Conservation (phyloP, 2,329 filamentous ascomycete species). For the Aspergillus glaucus region DNA sequence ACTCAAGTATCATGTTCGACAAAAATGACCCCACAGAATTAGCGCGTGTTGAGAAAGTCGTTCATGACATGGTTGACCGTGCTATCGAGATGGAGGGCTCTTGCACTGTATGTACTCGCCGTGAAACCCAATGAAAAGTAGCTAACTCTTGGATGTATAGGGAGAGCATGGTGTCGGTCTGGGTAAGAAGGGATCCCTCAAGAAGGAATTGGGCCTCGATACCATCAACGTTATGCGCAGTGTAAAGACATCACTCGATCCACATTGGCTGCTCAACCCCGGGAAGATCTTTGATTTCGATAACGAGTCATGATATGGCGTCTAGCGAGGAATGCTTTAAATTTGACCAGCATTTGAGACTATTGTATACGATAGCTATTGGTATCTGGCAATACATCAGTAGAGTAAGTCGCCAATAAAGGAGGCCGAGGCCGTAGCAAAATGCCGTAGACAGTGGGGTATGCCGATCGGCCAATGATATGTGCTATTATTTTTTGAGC, state of each 20-base stretch:
- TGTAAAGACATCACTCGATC: constrained; percentile 77
- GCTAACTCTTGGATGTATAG: constrained; percentile 15
- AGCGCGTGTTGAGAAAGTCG: constrained; percentile 70
- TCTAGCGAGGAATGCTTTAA: neutral
- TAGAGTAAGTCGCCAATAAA: no score
- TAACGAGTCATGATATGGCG: neutral
- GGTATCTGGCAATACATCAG: no score
- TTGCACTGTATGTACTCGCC: constrained; percentile 57
- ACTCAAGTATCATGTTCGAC: constrained; percentile 87
- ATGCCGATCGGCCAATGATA: neutral
- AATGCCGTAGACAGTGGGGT: neutral
- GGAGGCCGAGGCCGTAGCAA: no score
- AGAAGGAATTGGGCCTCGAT: constrained; percentile 72
- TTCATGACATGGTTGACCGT: constrained; percentile 85
- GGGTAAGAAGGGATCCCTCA: constrained; percentile 74
- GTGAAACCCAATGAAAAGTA: neutral
- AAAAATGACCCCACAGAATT: constrained; percentile 61
- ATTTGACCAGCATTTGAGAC: no score
- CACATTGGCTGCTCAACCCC: constrained; percentile 82
- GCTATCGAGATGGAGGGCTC: constrained; percentile 92
- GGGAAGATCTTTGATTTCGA: constrained; percentile 77
- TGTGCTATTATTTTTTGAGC: neutral
- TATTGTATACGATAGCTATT: no score
- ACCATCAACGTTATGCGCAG: constrained; percentile 79
- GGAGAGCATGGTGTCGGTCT: constrained; percentile 82